Percentiles rank a stretch among this genome's conserved stretches.
These are phyloP conservation scores for Pharnaceum exiguum DNA, from an alignment of 148 eudicot genomes.

Conservation along the genomic window DNA sequence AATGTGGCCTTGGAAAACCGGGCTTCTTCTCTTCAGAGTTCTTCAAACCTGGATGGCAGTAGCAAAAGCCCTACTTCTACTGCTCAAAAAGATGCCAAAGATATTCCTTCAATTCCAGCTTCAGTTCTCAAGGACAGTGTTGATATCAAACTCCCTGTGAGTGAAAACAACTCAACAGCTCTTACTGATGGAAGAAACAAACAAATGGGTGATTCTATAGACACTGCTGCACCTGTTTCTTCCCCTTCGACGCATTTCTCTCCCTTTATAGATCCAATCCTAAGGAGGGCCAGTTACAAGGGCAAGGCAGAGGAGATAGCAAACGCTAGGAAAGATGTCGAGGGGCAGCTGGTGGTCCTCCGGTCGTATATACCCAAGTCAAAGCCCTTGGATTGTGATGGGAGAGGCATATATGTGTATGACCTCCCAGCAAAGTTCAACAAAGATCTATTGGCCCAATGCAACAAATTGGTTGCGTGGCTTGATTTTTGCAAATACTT, in stretches of 20 bases:
- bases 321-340: slow-evolving; percentile 28
- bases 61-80: no score
- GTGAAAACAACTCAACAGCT: neutral
- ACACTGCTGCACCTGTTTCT: neutral
- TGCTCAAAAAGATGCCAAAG: no score
- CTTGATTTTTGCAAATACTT: slow-evolving; percentile 47
- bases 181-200: neutral
- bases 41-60: no score
- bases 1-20: no score
- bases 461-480: slow-evolving; percentile 53
- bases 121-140: neutral
- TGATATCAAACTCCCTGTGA: neutral
- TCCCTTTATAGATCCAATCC: neutral
- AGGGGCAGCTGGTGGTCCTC: slow-evolving; percentile 37
- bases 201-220: neutral
- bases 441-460: slow-evolving; percentile 47
- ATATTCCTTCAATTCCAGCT: neutral
- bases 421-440: slow-evolving; percentile 76
- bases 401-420: slow-evolving; percentile 65
- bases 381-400: slow-evolving; percentile 34
- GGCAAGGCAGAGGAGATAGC: slow-evolving; percentile 26
- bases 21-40: neutral
- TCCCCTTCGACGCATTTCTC: neutral
- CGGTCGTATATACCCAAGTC: slow-evolving; percentile 42
- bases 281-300: slow-evolving; percentile 1